Evolutionary conservation across 2,329 filamentous ascomycete species (phyloP), one percentile per base, ranked within the genome.

Genomic region (Colletotrichum viniferum): DNA sequence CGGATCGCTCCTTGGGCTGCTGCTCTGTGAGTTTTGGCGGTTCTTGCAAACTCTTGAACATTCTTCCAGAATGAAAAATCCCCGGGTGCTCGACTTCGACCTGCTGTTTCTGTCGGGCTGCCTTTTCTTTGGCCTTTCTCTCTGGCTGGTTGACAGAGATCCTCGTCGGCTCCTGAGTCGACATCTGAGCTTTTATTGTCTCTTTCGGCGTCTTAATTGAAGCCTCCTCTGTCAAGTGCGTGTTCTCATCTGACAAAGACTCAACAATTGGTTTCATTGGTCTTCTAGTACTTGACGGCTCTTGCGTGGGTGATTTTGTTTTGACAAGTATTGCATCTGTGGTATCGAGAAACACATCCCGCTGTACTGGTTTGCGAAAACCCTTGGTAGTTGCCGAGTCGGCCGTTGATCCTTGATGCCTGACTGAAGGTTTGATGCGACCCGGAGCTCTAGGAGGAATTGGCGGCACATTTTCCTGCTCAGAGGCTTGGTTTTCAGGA

Each of bases 111-210:
- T 56, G 48, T 24, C 30, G 28, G 28, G 52, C 7, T 18, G 52
- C 62, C 26, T 78, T 69, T 12, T 79, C 78, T 13, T 78, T 82
- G 10, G 77, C 74, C 14, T 78, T 79, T 13, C 77, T 79, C n/a
- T 69, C 48, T n/a, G 67, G 74, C 64, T 65, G 21, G 36, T 63
- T 32, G 70, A 76, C 32, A 32, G 71, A 52, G 63, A 75, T 58
- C 69, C 76, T 60, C 38, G 60, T 43, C 10, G 61, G 52, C 61
- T 70, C 76, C 28, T 52, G 36, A 5, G 18, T 14, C 8, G 24
- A 26, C 18, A 30, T 30, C 4, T 43, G n/a, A 4, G 65, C 6
- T 12, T 64, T 21, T 13, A n/a, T 36, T 14, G 30, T 18, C 28
- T 60, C 28, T 48, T 30, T 18, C 3, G 16, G 21, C 10, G 28